These are phyloP conservation scores for Fusarium decemcellulare DNA, from an alignment of 2,329 filamentous ascomycete genomes.

Conservation along the genomic window DNA sequence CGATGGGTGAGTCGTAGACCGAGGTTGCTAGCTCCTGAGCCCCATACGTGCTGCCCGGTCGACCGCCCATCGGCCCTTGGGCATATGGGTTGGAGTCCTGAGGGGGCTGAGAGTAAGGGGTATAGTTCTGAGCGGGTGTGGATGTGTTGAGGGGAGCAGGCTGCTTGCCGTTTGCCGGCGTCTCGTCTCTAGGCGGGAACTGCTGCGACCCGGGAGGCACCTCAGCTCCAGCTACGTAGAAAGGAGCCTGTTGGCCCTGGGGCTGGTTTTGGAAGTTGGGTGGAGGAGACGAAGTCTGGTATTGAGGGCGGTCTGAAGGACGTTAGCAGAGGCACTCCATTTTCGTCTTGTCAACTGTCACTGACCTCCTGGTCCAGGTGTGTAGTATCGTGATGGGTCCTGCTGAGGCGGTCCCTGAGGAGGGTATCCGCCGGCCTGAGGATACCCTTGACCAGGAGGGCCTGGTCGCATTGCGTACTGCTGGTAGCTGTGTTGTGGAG, in stretches of 20 bases:
- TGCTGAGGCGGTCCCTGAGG: constrained; percentile 62
- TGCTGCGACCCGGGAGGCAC: constrained; percentile 62
- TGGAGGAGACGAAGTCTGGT: constrained; percentile 64
- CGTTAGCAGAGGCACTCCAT: constrained; percentile 25
- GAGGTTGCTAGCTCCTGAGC: constrained; percentile 85
- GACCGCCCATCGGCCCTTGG: constrained; percentile 62
- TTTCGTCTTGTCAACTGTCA: background rate
- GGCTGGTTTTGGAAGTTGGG: constrained; percentile 70
- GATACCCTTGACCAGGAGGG: constrained; percentile 63
- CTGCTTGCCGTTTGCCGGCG: constrained; percentile 63
- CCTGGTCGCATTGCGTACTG: constrained; percentile 72
- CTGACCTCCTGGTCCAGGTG: constrained; percentile 64
- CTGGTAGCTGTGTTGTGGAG: constrained; percentile 84
- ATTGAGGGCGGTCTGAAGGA: constrained; percentile 59
- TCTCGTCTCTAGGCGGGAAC: constrained; percentile 67
- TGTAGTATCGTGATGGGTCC: constrained; percentile 79
- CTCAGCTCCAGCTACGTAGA: constrained; percentile 75
- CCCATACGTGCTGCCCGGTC: constrained; percentile 77
- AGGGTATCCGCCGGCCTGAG: constrained; percentile 55
- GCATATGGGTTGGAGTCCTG: constrained; percentile 56
- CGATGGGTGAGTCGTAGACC: constrained; percentile 81
- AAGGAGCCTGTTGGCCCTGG: constrained; percentile 68
- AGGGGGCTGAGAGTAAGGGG: constrained; percentile 60
- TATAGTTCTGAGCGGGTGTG: constrained; percentile 61
- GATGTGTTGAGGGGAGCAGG: constrained; percentile 67